These are phyloP conservation scores for Elsinoe arachidis DNA, from an alignment of 2,329 filamentous ascomycete genomes.

Conservation along the genomic window DNA sequence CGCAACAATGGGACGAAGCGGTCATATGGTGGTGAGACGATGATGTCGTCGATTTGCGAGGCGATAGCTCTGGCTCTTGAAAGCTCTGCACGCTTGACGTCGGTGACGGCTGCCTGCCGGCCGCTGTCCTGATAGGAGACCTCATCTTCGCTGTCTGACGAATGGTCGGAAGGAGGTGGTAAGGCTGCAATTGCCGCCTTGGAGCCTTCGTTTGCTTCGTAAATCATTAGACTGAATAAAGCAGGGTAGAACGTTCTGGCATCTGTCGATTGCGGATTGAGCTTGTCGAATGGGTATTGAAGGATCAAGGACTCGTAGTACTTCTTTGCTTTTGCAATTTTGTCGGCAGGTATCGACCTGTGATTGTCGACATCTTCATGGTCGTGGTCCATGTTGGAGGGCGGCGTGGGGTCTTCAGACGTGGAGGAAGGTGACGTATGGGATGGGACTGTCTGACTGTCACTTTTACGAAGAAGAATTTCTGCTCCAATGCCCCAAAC, in stretches of 20 bases:
- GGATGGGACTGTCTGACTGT: neutral
- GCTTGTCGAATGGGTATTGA: constrained; percentile 62
- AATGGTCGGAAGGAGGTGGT: neutral
- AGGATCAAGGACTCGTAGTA: constrained; percentile 75
- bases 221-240: constrained; percentile 73
- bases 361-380: constrained; percentile 17
- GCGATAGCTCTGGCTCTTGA: constrained; percentile 55
- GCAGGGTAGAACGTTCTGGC: constrained; percentile 73
- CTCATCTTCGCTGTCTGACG: constrained; percentile 1
- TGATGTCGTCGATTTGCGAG: constrained; percentile 59
- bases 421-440: neutral
- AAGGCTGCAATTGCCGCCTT: constrained; percentile 39
- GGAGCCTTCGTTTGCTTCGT: constrained; percentile 56
- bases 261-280: constrained; percentile 50
- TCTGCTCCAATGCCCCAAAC: constrained; percentile 82
- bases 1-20: constrained; percentile 58
- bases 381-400: neutral
- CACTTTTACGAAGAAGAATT: constrained; percentile 56
- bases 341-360: constrained; percentile 28
- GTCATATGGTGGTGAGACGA: constrained; percentile 62
- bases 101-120: neutral
- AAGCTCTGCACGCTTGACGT: constrained; percentile 36
- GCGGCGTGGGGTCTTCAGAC: neutral
- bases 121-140: constrained; percentile 17
- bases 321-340: constrained; percentile 49